These are phyloP conservation scores for Fusarium albosuccineum DNA, from an alignment of 2,329 filamentous ascomycete genomes.

Conservation along the genomic window DNA sequence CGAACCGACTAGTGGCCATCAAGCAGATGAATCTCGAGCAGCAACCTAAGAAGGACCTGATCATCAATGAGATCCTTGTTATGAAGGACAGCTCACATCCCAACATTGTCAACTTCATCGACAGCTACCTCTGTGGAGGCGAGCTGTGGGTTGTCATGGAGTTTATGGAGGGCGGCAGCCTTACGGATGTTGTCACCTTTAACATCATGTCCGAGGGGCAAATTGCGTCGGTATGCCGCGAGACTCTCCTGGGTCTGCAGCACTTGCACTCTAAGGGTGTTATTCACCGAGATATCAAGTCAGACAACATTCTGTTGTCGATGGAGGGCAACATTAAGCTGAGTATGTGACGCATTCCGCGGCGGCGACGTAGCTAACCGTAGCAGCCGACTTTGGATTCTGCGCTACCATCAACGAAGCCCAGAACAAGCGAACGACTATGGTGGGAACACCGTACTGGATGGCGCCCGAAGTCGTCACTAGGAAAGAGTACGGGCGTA, in stretches of 20 bases:
- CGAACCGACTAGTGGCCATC: constrained; percentile 92
- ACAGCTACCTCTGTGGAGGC: constrained; percentile 90
- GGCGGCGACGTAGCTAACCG: constrained; percentile 53
- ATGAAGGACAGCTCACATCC: constrained; percentile 99
- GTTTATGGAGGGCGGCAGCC: constrained; percentile 97
- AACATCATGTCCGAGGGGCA: constrained; percentile 99
- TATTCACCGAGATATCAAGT: constrained; percentile 99
- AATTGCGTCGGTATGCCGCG: constrained; percentile 94
- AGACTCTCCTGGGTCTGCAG: constrained; percentile 91
- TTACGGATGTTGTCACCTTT: constrained; percentile 98
- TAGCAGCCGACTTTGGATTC: constrained; percentile 93
- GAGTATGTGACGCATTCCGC: constrained; percentile 70
- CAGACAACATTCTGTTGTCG: constrained; percentile 95
- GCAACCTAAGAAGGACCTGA: constrained; percentile 98
- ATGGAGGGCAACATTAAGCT: constrained; percentile 97
- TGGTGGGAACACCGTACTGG: constrained; percentile 99
- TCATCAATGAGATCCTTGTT: constrained; percentile 98
- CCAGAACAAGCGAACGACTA: constrained; percentile 97
- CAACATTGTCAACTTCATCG: constrained; percentile 99
- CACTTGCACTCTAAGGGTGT: constrained; percentile 98
- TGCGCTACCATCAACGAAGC: constrained; percentile 98
- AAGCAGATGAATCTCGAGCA: constrained; percentile 99
- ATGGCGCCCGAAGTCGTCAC: constrained; percentile 99
- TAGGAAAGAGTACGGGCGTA: constrained; percentile 96
- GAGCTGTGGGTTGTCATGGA: constrained; percentile 99